Evolutionary conservation across 805 yeast genomes (phyloP).

Genomic region (Candida suzukii): DNA sequence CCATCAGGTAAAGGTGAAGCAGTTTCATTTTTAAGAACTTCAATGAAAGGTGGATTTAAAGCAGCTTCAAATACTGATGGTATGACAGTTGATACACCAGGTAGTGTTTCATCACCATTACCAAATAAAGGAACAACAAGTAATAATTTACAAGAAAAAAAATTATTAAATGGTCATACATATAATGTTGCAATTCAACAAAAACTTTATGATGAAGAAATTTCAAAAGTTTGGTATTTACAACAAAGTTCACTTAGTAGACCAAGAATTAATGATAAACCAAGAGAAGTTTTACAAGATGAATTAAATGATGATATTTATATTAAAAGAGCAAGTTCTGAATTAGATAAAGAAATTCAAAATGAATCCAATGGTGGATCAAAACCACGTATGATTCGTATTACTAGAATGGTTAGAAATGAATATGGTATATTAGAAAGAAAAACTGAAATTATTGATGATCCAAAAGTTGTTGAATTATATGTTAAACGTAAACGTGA

Average conservation of each 20-base stretch:
- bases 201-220: slow-evolving; percentile 85
- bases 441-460: slow-evolving; percentile 68
- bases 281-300: slow-evolving; percentile 10
- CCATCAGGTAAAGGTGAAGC: slow-evolving; percentile 90
- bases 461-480: slow-evolving; percentile 81
- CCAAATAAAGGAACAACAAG: slow-evolving; percentile 15
- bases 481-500: slow-evolving; percentile 53
- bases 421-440: slow-evolving; percentile 82
- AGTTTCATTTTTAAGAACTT: slow-evolving; percentile 78
- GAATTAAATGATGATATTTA: slow-evolving; percentile 25
- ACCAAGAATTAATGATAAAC: slow-evolving; percentile 14
- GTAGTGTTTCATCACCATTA: slow-evolving; percentile 11
- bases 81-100: slow-evolving; percentile 11
- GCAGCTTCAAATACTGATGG: slow-evolving; percentile 10
- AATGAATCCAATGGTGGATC: slow-evolving; percentile 17
- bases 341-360: slow-evolving; percentile 21
- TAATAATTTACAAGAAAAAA: slow-evolving; percentile 21
- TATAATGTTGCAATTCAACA: slow-evolving; percentile 83
- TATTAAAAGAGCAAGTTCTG: slow-evolving; percentile 27
- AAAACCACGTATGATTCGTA: slow-evolving; percentile 36
- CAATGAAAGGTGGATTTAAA: slow-evolving; percentile 90
- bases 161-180: slow-evolving; percentile 55
- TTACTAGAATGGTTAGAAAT: slow-evolving; percentile 76
- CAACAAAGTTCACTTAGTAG: slow-evolving; percentile 58
- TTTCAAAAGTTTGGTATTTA: slow-evolving; percentile 81